Conservation (phyloP, 306 rosid species). For the Comarum palustre region DNA sequence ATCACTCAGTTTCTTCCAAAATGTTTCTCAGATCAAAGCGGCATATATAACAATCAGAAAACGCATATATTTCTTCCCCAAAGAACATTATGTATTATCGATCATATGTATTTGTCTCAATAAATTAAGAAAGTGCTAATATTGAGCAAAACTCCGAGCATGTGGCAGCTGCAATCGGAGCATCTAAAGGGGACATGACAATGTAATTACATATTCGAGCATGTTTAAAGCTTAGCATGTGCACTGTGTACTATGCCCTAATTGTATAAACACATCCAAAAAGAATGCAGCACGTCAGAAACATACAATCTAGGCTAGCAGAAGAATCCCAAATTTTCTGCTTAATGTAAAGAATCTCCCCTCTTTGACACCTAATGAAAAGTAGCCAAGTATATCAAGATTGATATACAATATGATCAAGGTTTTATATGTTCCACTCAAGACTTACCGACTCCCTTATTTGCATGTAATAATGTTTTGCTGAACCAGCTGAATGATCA, state of each 20-base stretch:
- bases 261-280: constrained; percentile 15
- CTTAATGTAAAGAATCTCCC: neutral
- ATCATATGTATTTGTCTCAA: neutral
- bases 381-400: constrained; percentile 10
- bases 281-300: constrained; percentile 18
- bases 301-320: constrained; percentile 28
- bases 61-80: neutral
- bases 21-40: neutral
- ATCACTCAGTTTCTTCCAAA: neutral
- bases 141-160: constrained; percentile 32
- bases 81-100: neutral
- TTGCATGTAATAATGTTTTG: neutral
- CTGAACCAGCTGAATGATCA: neutral
- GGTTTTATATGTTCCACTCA: no score
- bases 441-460: neutral
- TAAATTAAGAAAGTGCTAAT: constrained; percentile 17
- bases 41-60: neutral
- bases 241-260: constrained; percentile 43
- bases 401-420: neutral
- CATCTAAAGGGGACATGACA: constrained; percentile 29
- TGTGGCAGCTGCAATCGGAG: constrained; percentile 45
- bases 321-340: neutral
- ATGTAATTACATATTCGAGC: constrained; percentile 34
- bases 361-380: constrained; percentile 7
- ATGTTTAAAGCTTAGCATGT: constrained; percentile 53